Evolutionary conservation across 805 yeast genomes (phyloP).

Genomic region (Osmozyma mogii): DNA sequence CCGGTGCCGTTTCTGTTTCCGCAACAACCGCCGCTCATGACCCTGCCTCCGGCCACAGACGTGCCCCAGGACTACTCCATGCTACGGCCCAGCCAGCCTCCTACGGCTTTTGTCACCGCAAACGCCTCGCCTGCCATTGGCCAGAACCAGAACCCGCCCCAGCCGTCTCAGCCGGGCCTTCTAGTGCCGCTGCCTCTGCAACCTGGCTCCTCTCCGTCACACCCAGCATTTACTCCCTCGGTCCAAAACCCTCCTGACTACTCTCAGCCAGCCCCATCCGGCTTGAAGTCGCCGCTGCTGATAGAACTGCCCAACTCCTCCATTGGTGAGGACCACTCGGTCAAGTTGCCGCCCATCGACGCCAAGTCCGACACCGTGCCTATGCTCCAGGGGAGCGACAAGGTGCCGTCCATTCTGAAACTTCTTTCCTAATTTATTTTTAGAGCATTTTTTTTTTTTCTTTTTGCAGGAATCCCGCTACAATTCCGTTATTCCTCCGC

Average conservation of each 20-base stretch:
- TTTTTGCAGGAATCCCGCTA: too few species aligned
- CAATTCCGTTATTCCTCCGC: too few species aligned
- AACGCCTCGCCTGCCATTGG: too few species aligned
- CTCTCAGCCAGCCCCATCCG: not conserved
- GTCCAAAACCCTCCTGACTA: too few species aligned
- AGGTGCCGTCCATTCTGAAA: conserved; percentile 10
- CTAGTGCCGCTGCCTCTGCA: not conserved
- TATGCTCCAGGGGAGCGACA: conserved; percentile 5
- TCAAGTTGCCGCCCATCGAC: not conserved
- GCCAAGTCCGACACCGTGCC: conserved; percentile 1
- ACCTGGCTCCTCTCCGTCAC: not conserved
- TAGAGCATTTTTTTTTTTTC: too few species aligned
- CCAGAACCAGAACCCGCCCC: too few species aligned
- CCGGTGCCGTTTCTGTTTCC: conserved; percentile 3
- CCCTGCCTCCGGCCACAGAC: conserved; percentile 3
- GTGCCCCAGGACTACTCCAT: not conserved
- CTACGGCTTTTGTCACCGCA: too few species aligned
- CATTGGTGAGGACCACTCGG: not conserved
- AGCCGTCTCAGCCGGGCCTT: not conserved
- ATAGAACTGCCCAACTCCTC: not conserved
- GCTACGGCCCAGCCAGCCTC: too few species aligned
- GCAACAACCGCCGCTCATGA: conserved; percentile 5
- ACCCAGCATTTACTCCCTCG: not conserved
- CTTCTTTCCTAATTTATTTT: conserved; percentile 9
- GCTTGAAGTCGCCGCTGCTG: not conserved